Conservation (phyloP, 495 filamentous ascomycete genomes). For the Neurospora sp. region DNA sequence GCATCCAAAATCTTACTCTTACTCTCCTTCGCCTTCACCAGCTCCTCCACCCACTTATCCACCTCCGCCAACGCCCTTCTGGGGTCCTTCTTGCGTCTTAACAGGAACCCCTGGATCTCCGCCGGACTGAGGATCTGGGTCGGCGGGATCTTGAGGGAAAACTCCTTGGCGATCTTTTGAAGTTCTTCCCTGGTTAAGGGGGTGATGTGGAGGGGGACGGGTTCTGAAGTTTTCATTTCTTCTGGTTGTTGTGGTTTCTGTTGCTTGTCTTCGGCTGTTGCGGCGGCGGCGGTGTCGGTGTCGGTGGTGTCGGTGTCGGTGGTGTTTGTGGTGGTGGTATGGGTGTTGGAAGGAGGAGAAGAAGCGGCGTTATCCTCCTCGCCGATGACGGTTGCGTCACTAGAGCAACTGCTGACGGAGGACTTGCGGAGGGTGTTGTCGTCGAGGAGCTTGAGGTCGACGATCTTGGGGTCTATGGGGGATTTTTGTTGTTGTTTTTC, state of each 20-base stretch:
- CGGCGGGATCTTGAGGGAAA: constrained; percentile 38
- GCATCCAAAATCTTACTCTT: constrained; percentile 25
- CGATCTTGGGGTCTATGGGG: neutral
- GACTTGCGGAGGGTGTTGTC: neutral
- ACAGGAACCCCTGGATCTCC: constrained; percentile 60
- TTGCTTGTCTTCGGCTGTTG: neutral
- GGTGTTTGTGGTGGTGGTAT: neutral
- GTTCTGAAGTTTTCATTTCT: neutral
- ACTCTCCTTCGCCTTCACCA: constrained; percentile 34
- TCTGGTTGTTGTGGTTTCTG: neutral
- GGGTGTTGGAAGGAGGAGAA: neutral
- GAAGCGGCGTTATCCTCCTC: neutral
- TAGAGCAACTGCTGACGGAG: neutral
- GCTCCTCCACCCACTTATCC: constrained; percentile 42
- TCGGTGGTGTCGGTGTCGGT: neutral
- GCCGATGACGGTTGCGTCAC: constrained; percentile 6
- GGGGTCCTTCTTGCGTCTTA: constrained; percentile 55
- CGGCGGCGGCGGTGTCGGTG: neutral
- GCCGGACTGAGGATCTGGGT: constrained; percentile 49
- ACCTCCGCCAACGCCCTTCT: constrained; percentile 46
- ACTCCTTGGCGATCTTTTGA: constrained; percentile 29
- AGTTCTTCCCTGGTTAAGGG: constrained; percentile 20
- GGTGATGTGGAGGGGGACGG: neutral
- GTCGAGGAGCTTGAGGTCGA: neutral
- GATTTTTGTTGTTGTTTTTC: neutral